Evolutionary conservation across 164 flowering plant species (phyloP).

Genomic region (Magnolia sinica): DNA sequence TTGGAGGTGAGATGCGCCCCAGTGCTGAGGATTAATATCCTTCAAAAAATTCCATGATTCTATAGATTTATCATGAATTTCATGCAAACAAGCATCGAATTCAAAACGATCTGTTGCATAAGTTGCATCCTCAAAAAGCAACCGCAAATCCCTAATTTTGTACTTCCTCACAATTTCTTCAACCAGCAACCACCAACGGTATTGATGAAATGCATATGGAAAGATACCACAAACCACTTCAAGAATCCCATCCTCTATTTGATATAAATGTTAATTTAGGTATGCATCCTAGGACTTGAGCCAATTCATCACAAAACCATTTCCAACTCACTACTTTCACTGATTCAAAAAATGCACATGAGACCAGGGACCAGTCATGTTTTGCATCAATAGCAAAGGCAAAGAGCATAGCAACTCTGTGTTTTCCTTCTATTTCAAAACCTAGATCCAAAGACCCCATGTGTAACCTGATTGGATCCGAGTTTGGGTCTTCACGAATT

Average conservation of each 20-base stretch:
- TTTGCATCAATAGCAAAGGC: no score
- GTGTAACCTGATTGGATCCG: no score
- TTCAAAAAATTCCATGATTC: not conserved
- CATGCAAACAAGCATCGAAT: not conserved
- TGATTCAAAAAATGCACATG: no score
- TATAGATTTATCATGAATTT: not conserved
- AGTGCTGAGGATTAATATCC: not conserved
- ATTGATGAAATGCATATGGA: no score
- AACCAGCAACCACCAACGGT: not conserved
- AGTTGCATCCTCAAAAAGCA: not conserved
- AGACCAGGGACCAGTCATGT: no score
- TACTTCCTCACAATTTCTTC: not conserved
- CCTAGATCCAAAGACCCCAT: no score
- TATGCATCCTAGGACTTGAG: no score
- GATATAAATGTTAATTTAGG: not conserved
- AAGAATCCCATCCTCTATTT: not conserved
- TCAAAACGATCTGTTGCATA: not conserved
- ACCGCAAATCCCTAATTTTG: not conserved
- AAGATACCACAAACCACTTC: not conserved
- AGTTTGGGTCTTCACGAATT: no score
- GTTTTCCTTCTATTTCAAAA: no score
- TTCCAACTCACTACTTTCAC: no score
- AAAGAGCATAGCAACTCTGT: no score
- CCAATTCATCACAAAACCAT: no score
- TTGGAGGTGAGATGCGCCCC: not conserved